phyloP scores from a whole-genome alignment of 2,329 filamentous ascomycete species.

The Fusarium xylarioides region DNA sequence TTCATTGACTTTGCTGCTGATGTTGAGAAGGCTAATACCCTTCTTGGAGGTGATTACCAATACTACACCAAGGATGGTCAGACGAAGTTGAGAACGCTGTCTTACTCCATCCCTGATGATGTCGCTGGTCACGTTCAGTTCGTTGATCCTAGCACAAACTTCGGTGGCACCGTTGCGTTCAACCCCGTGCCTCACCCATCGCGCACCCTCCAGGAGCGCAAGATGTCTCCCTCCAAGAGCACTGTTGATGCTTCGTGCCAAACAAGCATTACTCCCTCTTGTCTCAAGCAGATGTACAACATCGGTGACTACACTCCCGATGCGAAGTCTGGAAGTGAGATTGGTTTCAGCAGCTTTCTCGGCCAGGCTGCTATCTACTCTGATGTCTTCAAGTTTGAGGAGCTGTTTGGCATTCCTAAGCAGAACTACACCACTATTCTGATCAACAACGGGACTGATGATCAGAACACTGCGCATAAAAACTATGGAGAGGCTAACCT shows the following conservation, averaged over 20 bases:
- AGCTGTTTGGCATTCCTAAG: slow-evolving; percentile 18
- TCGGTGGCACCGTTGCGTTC: slow-evolving; percentile 20
- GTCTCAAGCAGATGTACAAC: slow-evolving; percentile 31
- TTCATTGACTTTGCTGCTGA: slow-evolving; percentile 29
- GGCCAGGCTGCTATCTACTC: slow-evolving; percentile 21
- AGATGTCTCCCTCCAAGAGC: slow-evolving; percentile 9
- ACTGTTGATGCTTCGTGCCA: slow-evolving; percentile 25
- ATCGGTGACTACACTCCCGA: slow-evolving; percentile 20
- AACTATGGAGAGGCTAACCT: slow-evolving; percentile 13
- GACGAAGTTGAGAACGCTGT: slow-evolving; percentile 23
- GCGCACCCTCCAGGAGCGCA: background rate
- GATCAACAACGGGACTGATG: slow-evolving; percentile 20
- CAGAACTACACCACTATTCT: slow-evolving; percentile 24
- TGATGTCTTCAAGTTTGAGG: slow-evolving; percentile 20
- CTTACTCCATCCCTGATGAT: slow-evolving; percentile 22
- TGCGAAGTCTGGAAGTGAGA: slow-evolving; percentile 15
- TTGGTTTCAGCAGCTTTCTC: slow-evolving; percentile 28
- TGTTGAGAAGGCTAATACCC: slow-evolving; percentile 1
- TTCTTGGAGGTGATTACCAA: slow-evolving; percentile 19
- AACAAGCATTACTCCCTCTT: slow-evolving; percentile 25
- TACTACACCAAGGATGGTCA: slow-evolving; percentile 20
- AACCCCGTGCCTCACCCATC: slow-evolving; percentile 14
- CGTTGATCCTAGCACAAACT: slow-evolving; percentile 29
- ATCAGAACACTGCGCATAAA: slow-evolving; percentile 11
- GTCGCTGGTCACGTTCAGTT: slow-evolving; percentile 12